Evolutionary conservation across 2,329 filamentous ascomycete genomes (phyloP).

Genomic region (Ophiostoma novo-ulmi): DNA sequence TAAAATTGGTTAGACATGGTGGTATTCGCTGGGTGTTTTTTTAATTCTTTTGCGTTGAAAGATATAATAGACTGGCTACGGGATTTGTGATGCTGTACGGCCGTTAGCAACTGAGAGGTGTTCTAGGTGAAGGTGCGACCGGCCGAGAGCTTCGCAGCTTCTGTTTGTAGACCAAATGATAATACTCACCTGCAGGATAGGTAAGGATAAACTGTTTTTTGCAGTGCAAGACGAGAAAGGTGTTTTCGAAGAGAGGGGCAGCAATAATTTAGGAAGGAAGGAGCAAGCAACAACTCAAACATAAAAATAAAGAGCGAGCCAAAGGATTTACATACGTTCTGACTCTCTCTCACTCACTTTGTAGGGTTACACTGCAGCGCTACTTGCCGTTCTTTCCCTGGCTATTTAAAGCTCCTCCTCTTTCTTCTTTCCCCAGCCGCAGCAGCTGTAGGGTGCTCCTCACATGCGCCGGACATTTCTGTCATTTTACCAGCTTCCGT

Average conservation of each 20-base stretch:
- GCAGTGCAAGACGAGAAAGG: not conserved
- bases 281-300: not conserved
- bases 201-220: not conserved
- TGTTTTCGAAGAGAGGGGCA: not conserved
- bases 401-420: slow-evolving; percentile 1
- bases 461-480: not conserved
- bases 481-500: slow-evolving; percentile 1
- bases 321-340: slow-evolving; percentile 9
- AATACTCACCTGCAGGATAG: not conserved
- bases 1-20: slow-evolving; percentile 30
- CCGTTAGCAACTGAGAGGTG: not conserved
- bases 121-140: not conserved
- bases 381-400: slow-evolving; percentile 11
- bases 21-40: not conserved
- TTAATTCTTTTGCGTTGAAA: not conserved
- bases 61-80: slow-evolving; percentile 5
- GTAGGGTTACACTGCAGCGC: slow-evolving; percentile 20
- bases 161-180: not conserved
- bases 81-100: not conserved
- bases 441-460: not conserved
- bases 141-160: not conserved
- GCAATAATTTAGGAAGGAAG: not conserved
- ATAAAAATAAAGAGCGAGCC: slow-evolving; percentile 2
- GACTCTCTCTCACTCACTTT: not conserved
- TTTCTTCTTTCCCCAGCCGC: slow-evolving; percentile 3